Conservation (phyloP, 768 basidiomycete species). For the Lentinula sp. region DNA sequence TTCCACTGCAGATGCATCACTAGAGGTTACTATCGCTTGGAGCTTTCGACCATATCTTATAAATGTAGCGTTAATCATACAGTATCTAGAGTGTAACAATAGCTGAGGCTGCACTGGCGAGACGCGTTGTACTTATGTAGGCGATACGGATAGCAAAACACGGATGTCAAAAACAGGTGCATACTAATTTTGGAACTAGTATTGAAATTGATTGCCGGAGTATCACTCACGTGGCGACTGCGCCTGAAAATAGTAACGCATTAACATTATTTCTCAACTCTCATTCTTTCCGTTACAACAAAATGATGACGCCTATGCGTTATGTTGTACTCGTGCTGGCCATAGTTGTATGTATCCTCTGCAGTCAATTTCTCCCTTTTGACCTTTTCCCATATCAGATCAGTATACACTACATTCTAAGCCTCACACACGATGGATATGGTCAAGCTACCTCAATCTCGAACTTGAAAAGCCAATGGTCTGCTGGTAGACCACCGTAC, state of each 20-base stretch:
- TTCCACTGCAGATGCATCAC: too few relatives aligned
- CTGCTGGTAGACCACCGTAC: constrained; percentile 35
- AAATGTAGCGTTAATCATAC: too few relatives aligned
- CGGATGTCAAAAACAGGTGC: too few relatives aligned
- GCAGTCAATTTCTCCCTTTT: not conserved
- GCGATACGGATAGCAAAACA: too few relatives aligned
- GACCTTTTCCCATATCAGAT: constrained; percentile 24
- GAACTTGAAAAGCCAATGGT: constrained; percentile 29
- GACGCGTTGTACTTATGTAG: too few relatives aligned
- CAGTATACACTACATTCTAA: constrained; percentile 58
- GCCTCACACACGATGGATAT: constrained; percentile 60
- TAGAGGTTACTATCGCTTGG: too few relatives aligned
- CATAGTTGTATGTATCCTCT: constrained; percentile 31
- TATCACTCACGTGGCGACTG: constrained; percentile 9
- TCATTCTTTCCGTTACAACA: constrained; percentile 5
- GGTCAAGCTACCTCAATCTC: constrained; percentile 52
- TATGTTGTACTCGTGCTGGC: constrained; percentile 46
- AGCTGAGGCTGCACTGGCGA: not conserved
- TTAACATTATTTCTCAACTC: not conserved
- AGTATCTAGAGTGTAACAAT: not conserved
- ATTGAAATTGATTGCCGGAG: not conserved
- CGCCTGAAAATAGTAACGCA: not conserved
- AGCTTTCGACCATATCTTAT: too few relatives aligned
- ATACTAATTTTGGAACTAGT: too few relatives aligned
- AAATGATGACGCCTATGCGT: constrained; percentile 53